Conservation (phyloP, 225 moss, liverwort and hornwort species). For the Polytrichum formosum region DNA sequence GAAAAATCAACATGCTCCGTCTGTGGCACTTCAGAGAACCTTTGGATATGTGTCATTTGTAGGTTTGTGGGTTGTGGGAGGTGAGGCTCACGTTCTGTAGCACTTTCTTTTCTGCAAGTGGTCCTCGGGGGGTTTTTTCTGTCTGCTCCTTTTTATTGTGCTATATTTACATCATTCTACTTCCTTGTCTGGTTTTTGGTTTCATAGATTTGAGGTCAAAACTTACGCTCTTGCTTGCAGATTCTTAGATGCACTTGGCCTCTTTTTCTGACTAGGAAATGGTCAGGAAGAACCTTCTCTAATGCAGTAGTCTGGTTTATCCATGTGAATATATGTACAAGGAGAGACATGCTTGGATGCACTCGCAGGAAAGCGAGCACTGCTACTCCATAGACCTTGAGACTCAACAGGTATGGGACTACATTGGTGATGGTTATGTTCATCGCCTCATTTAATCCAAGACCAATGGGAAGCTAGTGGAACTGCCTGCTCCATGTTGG, state of each 20-base stretch:
- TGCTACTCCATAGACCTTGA: slow-evolving; percentile 97
- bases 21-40: slow-evolving; percentile 85
- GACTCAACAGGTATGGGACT: slow-evolving; percentile 97
- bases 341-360: slow-evolving; percentile 93
- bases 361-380: slow-evolving; percentile 92
- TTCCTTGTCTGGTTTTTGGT: background rate
- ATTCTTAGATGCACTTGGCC: background rate
- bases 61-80: slow-evolving; percentile 98
- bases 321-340: slow-evolving; percentile 56
- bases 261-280: background rate
- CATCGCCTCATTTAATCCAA: slow-evolving; percentile 95
- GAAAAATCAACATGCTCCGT: slow-evolving; percentile 91
- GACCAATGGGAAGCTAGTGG: slow-evolving; percentile 96
- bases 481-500: slow-evolving; percentile 84
- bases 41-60: slow-evolving; percentile 99
- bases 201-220: background rate
- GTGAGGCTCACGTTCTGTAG: slow-evolving; percentile 28
- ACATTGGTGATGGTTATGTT: slow-evolving; percentile 95
- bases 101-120: background rate
- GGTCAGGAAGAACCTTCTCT: background rate
- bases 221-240: background rate
- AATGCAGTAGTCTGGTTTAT: background rate
- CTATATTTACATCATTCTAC: background rate
- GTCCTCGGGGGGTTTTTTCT: background rate
- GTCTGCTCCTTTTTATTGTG: background rate